Conservation (phyloP, 2,329 filamentous ascomycete genomes). For the Incumbomyces lentus region DNA sequence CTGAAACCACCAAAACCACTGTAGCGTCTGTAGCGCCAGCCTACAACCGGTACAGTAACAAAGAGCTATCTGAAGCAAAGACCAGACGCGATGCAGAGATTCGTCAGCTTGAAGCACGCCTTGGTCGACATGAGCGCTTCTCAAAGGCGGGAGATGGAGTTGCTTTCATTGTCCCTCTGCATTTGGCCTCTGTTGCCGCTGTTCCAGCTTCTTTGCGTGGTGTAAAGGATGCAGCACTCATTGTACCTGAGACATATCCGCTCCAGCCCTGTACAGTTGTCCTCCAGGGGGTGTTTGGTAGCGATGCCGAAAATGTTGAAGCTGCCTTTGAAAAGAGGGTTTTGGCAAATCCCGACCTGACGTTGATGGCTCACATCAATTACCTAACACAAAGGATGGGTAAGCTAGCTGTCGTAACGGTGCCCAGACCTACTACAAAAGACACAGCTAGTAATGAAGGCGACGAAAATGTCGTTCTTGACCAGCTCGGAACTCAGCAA, state of each 20-base stretch:
- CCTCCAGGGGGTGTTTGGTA: constrained; percentile 52
- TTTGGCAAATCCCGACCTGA: constrained; percentile 47
- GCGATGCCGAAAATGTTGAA: constrained; percentile 54
- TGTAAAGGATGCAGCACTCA: constrained; percentile 55
- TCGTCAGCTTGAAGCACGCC: constrained; percentile 63
- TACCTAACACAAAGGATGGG: constrained; percentile 64
- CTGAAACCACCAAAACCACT: not conserved
- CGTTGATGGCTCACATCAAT: constrained; percentile 64
- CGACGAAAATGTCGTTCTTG: not conserved
- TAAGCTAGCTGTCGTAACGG: constrained; percentile 48
- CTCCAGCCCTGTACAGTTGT: constrained; percentile 57
- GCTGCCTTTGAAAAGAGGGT: constrained; percentile 53
- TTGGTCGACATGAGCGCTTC: constrained; percentile 58
- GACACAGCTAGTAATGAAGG: not conserved
- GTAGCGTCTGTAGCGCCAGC: constrained; percentile 1
- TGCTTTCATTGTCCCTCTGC: constrained; percentile 59
- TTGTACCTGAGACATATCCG: constrained; percentile 62
- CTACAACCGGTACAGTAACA: constrained; percentile 23
- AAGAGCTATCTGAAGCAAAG: constrained; percentile 54
- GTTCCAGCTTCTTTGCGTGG: constrained; percentile 52
- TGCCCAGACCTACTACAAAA: constrained; percentile 20
- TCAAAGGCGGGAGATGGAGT: constrained; percentile 59
- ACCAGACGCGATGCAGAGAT: constrained; percentile 55
- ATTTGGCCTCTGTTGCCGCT: constrained; percentile 50
- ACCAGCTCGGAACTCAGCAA: constrained; percentile 5